These are phyloP conservation scores for Moelleriella libera DNA, from an alignment of 2,329 filamentous ascomycete species.

Conservation along the genomic window DNA sequence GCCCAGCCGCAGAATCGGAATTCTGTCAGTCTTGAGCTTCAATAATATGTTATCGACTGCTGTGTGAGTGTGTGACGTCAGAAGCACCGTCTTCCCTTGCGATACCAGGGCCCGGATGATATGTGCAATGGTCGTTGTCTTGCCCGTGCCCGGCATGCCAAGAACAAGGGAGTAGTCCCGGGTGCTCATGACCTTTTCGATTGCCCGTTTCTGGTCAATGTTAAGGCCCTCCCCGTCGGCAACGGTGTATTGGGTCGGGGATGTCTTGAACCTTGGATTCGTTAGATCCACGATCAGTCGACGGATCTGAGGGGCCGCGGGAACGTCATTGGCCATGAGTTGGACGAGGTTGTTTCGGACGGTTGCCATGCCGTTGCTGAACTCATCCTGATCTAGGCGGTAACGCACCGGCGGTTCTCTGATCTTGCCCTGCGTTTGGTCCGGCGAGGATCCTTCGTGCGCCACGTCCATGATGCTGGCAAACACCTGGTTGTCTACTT, in stretches of 20 bases:
- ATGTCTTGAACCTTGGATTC: constrained; percentile 57
- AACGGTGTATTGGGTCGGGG: constrained; percentile 48
- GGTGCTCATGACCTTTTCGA: constrained; percentile 91
- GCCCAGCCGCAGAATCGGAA: constrained; percentile 74
- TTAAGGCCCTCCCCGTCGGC: constrained; percentile 58
- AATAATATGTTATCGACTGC: constrained; percentile 96
- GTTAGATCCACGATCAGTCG: constrained; percentile 67
- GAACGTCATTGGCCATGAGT: constrained; percentile 70
- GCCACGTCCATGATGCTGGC: constrained; percentile 80
- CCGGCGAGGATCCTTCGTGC: constrained; percentile 33
- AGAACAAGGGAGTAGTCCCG: constrained; percentile 93
- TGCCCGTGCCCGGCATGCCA: constrained; percentile 96
- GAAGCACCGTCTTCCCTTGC: constrained; percentile 80
- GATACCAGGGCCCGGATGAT: constrained; percentile 84
- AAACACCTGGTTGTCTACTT: constrained; percentile 69
- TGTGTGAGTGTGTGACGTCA: constrained; percentile 94
- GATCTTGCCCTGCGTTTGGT: constrained; percentile 36
- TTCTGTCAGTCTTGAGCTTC: constrained; percentile 69
- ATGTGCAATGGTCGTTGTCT: constrained; percentile 95
- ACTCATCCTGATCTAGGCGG: constrained; percentile 92
- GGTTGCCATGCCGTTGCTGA: constrained; percentile 93
- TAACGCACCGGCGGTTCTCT: constrained; percentile 51
- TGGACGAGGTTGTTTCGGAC: constrained; percentile 89
- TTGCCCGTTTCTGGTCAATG: constrained; percentile 70
- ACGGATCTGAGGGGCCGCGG: constrained; percentile 58